phyloP scores from a whole-genome alignment of 2,329 filamentous ascomycete genomes.

The Cladosporium sp. region DNA sequence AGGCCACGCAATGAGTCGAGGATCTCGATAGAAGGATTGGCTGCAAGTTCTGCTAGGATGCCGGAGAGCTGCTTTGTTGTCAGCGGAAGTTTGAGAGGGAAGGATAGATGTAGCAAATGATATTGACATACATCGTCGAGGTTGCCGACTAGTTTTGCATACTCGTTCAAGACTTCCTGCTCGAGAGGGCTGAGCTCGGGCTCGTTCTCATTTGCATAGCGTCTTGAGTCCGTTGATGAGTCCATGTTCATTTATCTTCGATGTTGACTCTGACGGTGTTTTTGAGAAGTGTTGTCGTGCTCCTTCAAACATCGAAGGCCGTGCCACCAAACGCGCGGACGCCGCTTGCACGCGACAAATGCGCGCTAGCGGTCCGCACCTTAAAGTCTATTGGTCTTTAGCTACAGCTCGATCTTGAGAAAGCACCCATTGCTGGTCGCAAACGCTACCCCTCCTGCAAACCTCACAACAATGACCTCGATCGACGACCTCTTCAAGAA shows the following conservation, averaged over 20 bases:
- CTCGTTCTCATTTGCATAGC: conserved; percentile 9
- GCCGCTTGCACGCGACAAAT: background rate
- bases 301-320: background rate
- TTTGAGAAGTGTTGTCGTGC: background rate
- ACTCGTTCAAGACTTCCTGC: conserved; percentile 93
- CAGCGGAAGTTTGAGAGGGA: conserved; percentile 1
- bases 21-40: conserved; percentile 66
- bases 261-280: background rate
- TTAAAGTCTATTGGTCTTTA: background rate
- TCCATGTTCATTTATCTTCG: background rate
- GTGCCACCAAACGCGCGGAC: background rate
- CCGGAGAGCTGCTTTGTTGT: conserved; percentile 47
- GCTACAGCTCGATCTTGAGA: background rate
- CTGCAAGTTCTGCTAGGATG: conserved; percentile 67
- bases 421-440: background rate
- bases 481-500: conserved; percentile 65
- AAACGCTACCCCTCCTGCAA: background rate
- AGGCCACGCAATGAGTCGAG: conserved; percentile 82
- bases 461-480: conserved; percentile 52
- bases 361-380: conserved; percentile 9
- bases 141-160: conserved; percentile 81
- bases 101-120: conserved; percentile 21
- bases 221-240: conserved; percentile 6
- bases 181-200: conserved; percentile 56
- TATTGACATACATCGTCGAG: conserved; percentile 72